Evolutionary conservation across 2,329 filamentous ascomycete species (phyloP).

Genomic region (Phyllosticta citribraziliensis): DNA sequence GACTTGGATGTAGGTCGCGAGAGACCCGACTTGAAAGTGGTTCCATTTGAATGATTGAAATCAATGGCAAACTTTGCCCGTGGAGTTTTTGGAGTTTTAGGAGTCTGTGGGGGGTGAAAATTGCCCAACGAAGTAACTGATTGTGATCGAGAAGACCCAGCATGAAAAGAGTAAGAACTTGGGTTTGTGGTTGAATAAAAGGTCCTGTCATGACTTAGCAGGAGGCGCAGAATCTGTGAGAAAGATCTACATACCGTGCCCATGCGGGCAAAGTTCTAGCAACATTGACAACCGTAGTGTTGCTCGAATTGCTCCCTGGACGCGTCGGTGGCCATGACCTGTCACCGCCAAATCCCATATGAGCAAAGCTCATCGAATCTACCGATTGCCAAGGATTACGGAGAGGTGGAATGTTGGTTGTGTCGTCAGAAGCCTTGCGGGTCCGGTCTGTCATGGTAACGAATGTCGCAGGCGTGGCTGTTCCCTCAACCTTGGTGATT

Average conservation of each 20-base stretch:
- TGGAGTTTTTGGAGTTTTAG: neutral
- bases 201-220: neutral
- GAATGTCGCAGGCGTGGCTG: neutral
- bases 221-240: neutral
- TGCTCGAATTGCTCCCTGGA: conserved; percentile 1
- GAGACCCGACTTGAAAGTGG: neutral
- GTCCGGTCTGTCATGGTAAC: neutral
- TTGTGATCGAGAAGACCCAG: neutral
- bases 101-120: neutral
- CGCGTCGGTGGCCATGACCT: conserved; percentile 1
- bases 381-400: conserved; percentile 7
- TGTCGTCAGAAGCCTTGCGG: neutral
- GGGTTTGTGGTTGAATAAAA: conserved; percentile 5
- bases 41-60: neutral
- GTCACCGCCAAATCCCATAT: neutral
- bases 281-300: neutral
- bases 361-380: conserved; percentile 3
- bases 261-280: conserved; percentile 2
- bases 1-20: neutral
- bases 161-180: neutral
- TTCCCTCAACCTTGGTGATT: neutral
- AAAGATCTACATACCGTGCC: conserved; percentile 3
- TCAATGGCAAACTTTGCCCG: neutral
- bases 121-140: neutral
- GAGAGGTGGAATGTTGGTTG: neutral